Conservation (phyloP, 805 yeast species). For the Candida piceae region DNA sequence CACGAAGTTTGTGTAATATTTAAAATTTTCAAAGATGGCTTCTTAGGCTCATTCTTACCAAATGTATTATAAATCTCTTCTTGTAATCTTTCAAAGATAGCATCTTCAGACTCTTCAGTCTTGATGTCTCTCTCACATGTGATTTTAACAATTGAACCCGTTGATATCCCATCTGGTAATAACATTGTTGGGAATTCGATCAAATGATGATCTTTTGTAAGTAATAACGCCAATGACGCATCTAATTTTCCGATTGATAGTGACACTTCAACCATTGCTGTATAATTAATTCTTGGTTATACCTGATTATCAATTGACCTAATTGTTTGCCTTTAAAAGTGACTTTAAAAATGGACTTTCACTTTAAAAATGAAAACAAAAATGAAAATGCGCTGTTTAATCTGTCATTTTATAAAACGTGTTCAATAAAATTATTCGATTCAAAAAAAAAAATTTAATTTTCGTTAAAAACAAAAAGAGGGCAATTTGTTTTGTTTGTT, state of each 20-base stretch:
- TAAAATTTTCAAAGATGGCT: constrained; percentile 62
- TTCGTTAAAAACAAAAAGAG: too few species aligned
- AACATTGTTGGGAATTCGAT: constrained; percentile 96
- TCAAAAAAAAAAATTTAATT: too few species aligned
- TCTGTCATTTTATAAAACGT: too few species aligned
- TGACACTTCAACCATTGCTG: constrained; percentile 91
- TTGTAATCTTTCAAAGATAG: constrained; percentile 61
- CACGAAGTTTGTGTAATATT: constrained; percentile 93
- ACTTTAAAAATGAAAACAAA: too few species aligned
- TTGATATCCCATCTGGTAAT: constrained; percentile 82
- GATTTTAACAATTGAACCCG: constrained; percentile 88
- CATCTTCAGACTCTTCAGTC: constrained; percentile 56
- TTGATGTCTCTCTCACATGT: constrained; percentile 72
- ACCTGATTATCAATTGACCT: too few species aligned
- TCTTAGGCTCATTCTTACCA: constrained; percentile 66
- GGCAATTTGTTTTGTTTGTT: constrained; percentile 26
- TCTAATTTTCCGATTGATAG: constrained; percentile 94
- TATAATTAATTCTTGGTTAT: too few species aligned
- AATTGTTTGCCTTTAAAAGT: too few species aligned
- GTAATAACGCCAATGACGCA: constrained; percentile 85
- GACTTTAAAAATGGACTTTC: too few species aligned
- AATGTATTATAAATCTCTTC: constrained; percentile 65
- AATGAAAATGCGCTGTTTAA: too few species aligned
- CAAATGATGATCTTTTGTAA: constrained; percentile 85
- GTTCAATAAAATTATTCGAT: too few species aligned